Evolutionary conservation across 495 filamentous ascomycete species (phyloP).

Genomic region (Tuber calosporum): DNA sequence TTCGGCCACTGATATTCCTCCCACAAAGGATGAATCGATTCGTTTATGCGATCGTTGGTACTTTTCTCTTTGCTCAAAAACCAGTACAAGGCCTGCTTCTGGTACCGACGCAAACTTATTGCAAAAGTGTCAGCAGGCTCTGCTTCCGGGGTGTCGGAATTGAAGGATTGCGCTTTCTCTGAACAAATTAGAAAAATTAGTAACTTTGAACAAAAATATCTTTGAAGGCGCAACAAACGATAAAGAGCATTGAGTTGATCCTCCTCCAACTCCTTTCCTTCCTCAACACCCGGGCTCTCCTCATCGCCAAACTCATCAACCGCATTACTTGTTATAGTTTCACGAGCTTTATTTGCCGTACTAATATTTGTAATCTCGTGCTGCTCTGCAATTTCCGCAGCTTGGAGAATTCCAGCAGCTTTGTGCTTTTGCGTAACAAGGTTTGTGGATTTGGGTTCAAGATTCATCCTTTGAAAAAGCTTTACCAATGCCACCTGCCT

Average conservation of each 20-base stretch:
- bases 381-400: slow-evolving; percentile 75
- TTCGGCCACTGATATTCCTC: slow-evolving; percentile 94
- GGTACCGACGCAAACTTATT: slow-evolving; percentile 82
- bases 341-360: slow-evolving; percentile 3
- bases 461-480: slow-evolving; percentile 79
- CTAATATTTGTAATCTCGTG: slow-evolving; percentile 49
- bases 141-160: slow-evolving; percentile 81
- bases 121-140: slow-evolving; percentile 74
- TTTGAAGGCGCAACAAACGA: slow-evolving; percentile 31
- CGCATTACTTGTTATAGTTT: neutral
- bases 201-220: neutral
- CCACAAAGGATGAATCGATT: slow-evolving; percentile 95
- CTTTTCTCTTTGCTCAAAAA: slow-evolving; percentile 90
- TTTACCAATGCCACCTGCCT: slow-evolving; percentile 81
- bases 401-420: slow-evolving; percentile 71
- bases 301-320: slow-evolving; percentile 10
- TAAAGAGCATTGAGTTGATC: slow-evolving; percentile 92
- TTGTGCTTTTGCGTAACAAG: slow-evolving; percentile 72
- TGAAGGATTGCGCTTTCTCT: slow-evolving; percentile 92
- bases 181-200: slow-evolving; percentile 14
- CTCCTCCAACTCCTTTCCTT: slow-evolving; percentile 79
- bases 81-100: slow-evolving; percentile 92
- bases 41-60: slow-evolving; percentile 46
- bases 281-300: slow-evolving; percentile 47
- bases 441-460: slow-evolving; percentile 65